Conservation (phyloP, 78 protist genomes). For the Ministeria vibrans region DNA sequence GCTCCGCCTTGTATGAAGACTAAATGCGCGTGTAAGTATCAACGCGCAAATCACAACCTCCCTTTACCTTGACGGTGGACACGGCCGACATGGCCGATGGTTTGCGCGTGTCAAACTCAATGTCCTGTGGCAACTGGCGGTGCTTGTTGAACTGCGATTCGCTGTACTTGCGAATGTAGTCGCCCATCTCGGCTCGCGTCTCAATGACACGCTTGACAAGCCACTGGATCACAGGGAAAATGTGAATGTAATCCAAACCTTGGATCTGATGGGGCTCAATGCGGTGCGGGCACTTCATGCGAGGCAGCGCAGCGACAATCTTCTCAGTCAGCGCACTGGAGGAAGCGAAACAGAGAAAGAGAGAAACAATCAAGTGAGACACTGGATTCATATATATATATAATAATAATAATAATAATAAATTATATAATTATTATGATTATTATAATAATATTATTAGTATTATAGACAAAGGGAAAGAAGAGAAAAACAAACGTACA, state of each 20-base stretch:
- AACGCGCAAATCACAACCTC: not conserved
- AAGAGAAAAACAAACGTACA: conserved; percentile 42
- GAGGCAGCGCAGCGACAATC: conserved; percentile 61
- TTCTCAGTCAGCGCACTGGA: conserved; percentile 62
- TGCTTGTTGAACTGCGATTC: conserved; percentile 50
- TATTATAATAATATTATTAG: not conserved
- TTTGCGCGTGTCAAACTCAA: not conserved
- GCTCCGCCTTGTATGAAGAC: not conserved
- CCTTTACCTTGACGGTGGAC: not conserved
- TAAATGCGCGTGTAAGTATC: not conserved
- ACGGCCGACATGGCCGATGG: not conserved
- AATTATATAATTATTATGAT: too few species aligned
- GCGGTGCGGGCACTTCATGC: conserved; percentile 78
- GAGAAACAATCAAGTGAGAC: not conserved
- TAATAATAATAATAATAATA: too few species aligned
- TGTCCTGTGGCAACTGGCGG: conserved; percentile 30
- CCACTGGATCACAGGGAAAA: conserved; percentile 88
- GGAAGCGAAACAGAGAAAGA: not conserved
- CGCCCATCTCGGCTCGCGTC: conserved; percentile 69
- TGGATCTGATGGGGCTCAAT: conserved; percentile 85
- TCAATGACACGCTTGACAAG: conserved; percentile 77
- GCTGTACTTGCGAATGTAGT: conserved; percentile 45
- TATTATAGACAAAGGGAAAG: too few species aligned
- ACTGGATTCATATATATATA: too few species aligned
- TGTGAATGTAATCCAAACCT: conserved; percentile 57